phyloP scores from a whole-genome alignment of 148 eudicot genomes.

The Silene latifolia region DNA sequence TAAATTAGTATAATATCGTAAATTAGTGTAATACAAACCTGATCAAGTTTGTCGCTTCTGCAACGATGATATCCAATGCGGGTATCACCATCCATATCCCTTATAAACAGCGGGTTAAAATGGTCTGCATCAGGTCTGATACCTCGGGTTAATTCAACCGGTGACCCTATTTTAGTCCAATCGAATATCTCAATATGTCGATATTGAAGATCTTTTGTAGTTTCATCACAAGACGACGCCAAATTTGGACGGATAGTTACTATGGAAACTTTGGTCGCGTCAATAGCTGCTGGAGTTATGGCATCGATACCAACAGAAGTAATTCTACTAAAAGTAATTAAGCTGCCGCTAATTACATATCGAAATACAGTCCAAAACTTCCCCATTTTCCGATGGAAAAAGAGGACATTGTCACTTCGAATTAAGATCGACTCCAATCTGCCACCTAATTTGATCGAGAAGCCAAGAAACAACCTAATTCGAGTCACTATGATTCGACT shows the following conservation, averaged over 20 bases:
- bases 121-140: constrained; percentile 15
- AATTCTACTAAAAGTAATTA: background rate
- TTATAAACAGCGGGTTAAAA: constrained; percentile 13
- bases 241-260: constrained; percentile 17
- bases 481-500: too few species aligned
- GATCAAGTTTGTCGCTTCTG: background rate
- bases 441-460: too few species aligned
- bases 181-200: constrained; percentile 20
- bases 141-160: background rate
- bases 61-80: too few species aligned
- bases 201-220: background rate
- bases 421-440: too few species aligned
- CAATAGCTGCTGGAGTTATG: constrained; percentile 11
- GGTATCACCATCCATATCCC: background rate
- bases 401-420: constrained; percentile 14
- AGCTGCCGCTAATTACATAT: background rate
- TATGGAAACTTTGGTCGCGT: background rate
- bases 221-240: background rate
- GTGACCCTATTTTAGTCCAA: too few species aligned
- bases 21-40: background rate
- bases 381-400: constrained; percentile 7
- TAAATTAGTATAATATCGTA: too few species aligned
- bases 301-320: constrained; percentile 2
- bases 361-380: constrained; percentile 10
- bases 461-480: too few species aligned